Percentiles rank a stretch among this genome's conserved stretches.
phyloP scores from a whole-genome alignment of 352 stramenopile species.

The Globisporangium viniferum region DNA sequence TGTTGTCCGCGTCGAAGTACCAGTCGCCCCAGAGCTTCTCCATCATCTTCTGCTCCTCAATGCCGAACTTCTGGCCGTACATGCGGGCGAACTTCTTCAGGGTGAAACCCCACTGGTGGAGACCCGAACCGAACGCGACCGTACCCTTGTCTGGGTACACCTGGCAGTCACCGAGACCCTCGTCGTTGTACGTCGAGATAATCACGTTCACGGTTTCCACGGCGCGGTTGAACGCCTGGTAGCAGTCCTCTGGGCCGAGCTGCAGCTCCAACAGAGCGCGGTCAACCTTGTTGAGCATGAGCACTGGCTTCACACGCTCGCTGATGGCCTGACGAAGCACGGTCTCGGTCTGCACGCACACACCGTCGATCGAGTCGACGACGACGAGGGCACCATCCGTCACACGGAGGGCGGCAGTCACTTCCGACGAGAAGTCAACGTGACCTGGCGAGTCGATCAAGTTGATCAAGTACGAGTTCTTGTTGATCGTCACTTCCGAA shows the following conservation, averaged over 20 bases:
- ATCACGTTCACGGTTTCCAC: slow-evolving; percentile 99
- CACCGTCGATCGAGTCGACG: slow-evolving; percentile 99
- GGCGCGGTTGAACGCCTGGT: slow-evolving; percentile 97
- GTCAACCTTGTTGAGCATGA: slow-evolving; percentile 99
- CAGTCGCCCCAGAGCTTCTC: slow-evolving; percentile 99
- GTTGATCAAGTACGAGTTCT: slow-evolving; percentile 99
- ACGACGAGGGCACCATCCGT: slow-evolving; percentile 99
- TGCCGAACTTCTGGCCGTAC: slow-evolving; percentile 99
- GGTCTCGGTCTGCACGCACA: slow-evolving; percentile 99
- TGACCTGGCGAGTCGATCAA: slow-evolving; percentile 99
- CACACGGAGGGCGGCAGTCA: slow-evolving; percentile 98
- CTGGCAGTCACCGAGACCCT: slow-evolving; percentile 95
- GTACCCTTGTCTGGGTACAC: slow-evolving; percentile 98
- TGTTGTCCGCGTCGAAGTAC: slow-evolving; percentile 94
- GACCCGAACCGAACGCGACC: slow-evolving; percentile 98
- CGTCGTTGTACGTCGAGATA: slow-evolving; percentile 99
- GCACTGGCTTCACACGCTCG: slow-evolving; percentile 97
- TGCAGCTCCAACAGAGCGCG: slow-evolving; percentile 98
- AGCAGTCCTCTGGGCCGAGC: slow-evolving; percentile 98
- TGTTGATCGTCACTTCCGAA: slow-evolving; percentile 90
- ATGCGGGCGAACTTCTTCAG: slow-evolving; percentile 98
- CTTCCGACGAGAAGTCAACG: slow-evolving; percentile 99
- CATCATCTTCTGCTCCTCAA: slow-evolving; percentile 99
- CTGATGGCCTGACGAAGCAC: slow-evolving; percentile 98
- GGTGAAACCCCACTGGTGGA: slow-evolving; percentile 99